Conservation (phyloP, 176 grass and related monocot genomes). For the Eragrostis curvula region DNA sequence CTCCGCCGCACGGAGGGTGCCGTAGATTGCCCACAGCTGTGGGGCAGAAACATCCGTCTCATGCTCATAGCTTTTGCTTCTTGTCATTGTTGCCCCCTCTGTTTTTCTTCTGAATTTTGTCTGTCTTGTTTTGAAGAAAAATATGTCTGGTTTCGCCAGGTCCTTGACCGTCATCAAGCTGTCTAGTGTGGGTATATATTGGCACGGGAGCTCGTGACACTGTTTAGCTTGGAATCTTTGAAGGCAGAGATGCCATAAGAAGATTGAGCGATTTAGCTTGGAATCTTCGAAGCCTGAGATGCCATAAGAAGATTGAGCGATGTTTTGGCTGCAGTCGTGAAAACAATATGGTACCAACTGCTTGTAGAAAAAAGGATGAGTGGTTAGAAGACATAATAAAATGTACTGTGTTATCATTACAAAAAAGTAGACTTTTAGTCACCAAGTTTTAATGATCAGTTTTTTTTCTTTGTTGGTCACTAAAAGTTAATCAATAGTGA, state of each 20-base stretch:
- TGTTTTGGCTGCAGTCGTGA: not conserved
- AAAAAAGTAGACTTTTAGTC: too few species aligned
- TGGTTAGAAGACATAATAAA: too few species aligned
- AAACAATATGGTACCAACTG: not conserved
- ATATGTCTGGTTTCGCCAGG: too few species aligned
- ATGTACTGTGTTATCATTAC: too few species aligned
- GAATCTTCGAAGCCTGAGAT: too few species aligned
- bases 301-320: not conserved
- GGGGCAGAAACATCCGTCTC: slow-evolving; percentile 2
- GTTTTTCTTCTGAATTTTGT: not conserved
- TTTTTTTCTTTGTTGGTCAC: too few species aligned
- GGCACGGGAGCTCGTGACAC: not conserved
- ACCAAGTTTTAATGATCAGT: too few species aligned
- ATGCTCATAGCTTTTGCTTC: slow-evolving; percentile 29
- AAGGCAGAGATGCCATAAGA: too few species aligned
- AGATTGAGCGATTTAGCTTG: not conserved
- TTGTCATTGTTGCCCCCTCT: slow-evolving; percentile 22
- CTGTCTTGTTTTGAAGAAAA: too few species aligned
- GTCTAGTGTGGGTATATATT: not conserved
- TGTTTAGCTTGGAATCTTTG: too few species aligned
- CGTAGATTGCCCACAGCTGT: slow-evolving; percentile 18
- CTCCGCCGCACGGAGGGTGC: not conserved
- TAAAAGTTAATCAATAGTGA: too few species aligned
- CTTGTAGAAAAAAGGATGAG: too few species aligned
- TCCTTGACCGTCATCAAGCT: not conserved